Conservation (phyloP, 768 basidiomycete species). For the Pisolithus tinctorius region DNA sequence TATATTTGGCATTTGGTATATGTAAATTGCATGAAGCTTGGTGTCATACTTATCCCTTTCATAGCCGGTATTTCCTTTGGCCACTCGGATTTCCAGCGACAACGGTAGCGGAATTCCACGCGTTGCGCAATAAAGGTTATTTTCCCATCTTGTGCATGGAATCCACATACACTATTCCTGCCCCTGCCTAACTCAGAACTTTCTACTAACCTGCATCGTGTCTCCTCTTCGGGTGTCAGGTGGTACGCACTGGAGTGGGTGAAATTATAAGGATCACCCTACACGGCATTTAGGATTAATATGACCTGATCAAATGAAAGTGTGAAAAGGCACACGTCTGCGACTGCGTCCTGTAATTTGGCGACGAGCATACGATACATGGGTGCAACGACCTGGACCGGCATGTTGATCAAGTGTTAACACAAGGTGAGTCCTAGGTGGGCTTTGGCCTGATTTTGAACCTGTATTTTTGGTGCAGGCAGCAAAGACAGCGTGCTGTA, state of each 20-base stretch:
- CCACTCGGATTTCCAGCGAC: too few relatives aligned
- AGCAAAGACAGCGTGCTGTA: constrained; percentile 48
- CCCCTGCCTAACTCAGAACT: constrained; percentile 13
- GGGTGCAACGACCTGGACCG: constrained; percentile 84
- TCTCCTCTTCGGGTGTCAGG: constrained; percentile 56
- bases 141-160: constrained; percentile 82
- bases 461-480: constrained; percentile 32
- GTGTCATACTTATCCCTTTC: too few relatives aligned
- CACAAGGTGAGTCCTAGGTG: constrained; percentile 82
- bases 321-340: constrained; percentile 43
- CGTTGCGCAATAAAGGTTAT: constrained; percentile 24
- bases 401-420: constrained; percentile 92
- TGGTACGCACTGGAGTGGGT: constrained; percentile 77
- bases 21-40: too few relatives aligned
- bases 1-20: too few relatives aligned
- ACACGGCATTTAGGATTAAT: constrained; percentile 9
- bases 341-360: constrained; percentile 70
- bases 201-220: constrained; percentile 28
- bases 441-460: constrained; percentile 20
- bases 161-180: constrained; percentile 56
- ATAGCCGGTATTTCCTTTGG: too few relatives aligned
- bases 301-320: not conserved
- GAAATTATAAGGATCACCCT: constrained; percentile 63
- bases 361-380: constrained; percentile 86
- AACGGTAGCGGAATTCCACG: too few relatives aligned